These are phyloP conservation scores for Mycena vulgaris DNA, from an alignment of 768 basidiomycete species.

Conservation along the genomic window DNA sequence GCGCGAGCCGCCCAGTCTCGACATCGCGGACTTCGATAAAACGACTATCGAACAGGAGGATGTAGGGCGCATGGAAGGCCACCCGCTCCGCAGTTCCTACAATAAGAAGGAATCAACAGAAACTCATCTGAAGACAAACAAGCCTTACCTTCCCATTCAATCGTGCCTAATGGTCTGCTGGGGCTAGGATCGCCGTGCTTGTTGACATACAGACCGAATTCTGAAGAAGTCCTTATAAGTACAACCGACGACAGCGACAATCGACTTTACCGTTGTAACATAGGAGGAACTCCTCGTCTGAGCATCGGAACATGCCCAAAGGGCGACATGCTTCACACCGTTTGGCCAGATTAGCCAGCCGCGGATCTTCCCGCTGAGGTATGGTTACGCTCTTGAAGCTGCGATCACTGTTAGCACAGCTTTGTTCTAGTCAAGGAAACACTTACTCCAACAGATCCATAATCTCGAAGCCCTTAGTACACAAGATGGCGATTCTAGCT, in stretches of 20 bases:
- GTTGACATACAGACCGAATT: conserved; percentile 94
- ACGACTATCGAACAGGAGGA: conserved; percentile 89
- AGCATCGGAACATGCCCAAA: conserved; percentile 94
- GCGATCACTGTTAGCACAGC: conserved; percentile 5
- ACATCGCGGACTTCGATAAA: conserved; percentile 94
- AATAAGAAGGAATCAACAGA: neutral
- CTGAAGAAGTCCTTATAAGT: conserved; percentile 52
- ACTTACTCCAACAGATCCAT: conserved; percentile 95
- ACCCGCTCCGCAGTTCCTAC: conserved; percentile 83
- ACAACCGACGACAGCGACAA: conserved; percentile 3
- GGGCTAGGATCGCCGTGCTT: conserved; percentile 90
- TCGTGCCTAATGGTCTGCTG: conserved; percentile 67
- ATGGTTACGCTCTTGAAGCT: conserved; percentile 93
- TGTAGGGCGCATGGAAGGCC: conserved; percentile 90
- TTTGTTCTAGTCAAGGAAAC: neutral
- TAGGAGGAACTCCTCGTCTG: conserved; percentile 93
- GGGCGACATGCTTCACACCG: conserved; percentile 91
- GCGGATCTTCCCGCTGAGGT: conserved; percentile 82
- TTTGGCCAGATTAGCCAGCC: conserved; percentile 79
- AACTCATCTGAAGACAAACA: neutral
- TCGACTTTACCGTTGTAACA: conserved; percentile 89
- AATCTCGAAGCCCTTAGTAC: conserved; percentile 96
- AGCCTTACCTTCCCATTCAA: conserved; percentile 88
- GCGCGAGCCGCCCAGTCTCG: conserved; percentile 82
- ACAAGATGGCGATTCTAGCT: conserved; percentile 93